phyloP scores from a whole-genome alignment of 768 basidiomycete genomes.

The Pleurotus platypus region DNA sequence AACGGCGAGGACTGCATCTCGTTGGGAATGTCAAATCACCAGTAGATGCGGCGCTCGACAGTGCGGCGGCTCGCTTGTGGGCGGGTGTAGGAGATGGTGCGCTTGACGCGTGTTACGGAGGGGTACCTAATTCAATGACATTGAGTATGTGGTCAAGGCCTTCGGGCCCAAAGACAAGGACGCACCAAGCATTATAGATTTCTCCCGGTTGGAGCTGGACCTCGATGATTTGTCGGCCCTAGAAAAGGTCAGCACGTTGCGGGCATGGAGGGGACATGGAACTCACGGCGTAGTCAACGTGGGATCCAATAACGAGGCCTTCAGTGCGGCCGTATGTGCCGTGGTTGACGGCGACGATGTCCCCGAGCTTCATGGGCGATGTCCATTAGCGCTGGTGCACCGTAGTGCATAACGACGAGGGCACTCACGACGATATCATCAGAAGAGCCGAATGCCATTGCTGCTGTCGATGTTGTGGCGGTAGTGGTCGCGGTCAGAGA shows the following conservation, averaged over 20 bases:
- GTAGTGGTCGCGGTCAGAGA: slow-evolving; percentile 6
- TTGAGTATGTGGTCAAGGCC: slow-evolving; percentile 1
- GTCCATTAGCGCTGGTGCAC: neutral
- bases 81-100: slow-evolving; percentile 62
- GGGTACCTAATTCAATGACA: slow-evolving; percentile 52
- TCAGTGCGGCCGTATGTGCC: slow-evolving; percentile 62
- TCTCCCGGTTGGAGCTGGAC: slow-evolving; percentile 73
- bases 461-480: slow-evolving; percentile 24
- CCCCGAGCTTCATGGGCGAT: slow-evolving; percentile 55
- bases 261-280: neutral
- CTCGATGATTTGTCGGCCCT: slow-evolving; percentile 83
- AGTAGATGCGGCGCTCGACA: slow-evolving; percentile 74
- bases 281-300: slow-evolving; percentile 67
- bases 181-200: slow-evolving; percentile 65
- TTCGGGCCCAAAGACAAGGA: neutral
- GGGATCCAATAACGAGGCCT: slow-evolving; percentile 77
- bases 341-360: slow-evolving; percentile 75
- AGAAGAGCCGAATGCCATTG: slow-evolving; percentile 9
- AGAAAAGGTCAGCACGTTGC: slow-evolving; percentile 3
- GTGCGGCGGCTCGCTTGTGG: slow-evolving; percentile 45
- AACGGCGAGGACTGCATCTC: neutral
- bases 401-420: neutral
- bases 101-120: slow-evolving; percentile 72
- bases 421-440: slow-evolving; percentile 33
- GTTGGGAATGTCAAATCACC: slow-evolving; percentile 38